Evolutionary conservation across 495 filamentous ascomycete genomes (phyloP), one percentile per base, ranked within the genome.

Genomic region (Sabuloglossum arenarium): DNA sequence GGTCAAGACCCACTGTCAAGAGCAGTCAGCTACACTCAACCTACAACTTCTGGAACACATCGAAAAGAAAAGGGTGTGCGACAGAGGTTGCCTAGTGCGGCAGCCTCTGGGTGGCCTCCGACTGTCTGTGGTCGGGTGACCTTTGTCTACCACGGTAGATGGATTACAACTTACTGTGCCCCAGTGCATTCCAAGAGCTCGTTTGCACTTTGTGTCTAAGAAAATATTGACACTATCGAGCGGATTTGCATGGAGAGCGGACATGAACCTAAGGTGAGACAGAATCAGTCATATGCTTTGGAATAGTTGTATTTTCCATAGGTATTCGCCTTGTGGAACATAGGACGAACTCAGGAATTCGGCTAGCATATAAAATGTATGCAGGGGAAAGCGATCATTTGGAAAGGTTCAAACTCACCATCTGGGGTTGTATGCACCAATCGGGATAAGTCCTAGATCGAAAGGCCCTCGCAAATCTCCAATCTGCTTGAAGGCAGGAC

Each of bases 181-280:
- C 90, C 90, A 97, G 63, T 97, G 90, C 59, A 97, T 94, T 14
- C 76, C 90, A 71, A 97, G 76, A 19, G 89, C 90, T 47, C 70
- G 73, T 64, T 80, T 75, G 70, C 91, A 98, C 59, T 78, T 77
- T 19, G 87, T 94, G 60, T 96, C 91, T 32, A 71, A 67, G 70
- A 95, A 95, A 59, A 98, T 98, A 58, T 88, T 82, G 51, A 94
- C 90, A 0, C 80, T 75, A 65, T 98, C 91, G 57, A 77, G 83
- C 0, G 91, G 91, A 67, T 94, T 84, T 8, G 85, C 86, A 66
- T 98, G 91, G 74, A 93, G 81, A 39, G 80, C 68, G 55, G 79
- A 85, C 71, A 84, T 82, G 34, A 89, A 66, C 61, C 56, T 58
- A 29, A 28, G n/a, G 6, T 37, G 34, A 14, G 34, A 37, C 34